These are phyloP conservation scores for Kwoniella sp. DNA, from an alignment of 768 basidiomycete genomes.

Conservation along the genomic window DNA sequence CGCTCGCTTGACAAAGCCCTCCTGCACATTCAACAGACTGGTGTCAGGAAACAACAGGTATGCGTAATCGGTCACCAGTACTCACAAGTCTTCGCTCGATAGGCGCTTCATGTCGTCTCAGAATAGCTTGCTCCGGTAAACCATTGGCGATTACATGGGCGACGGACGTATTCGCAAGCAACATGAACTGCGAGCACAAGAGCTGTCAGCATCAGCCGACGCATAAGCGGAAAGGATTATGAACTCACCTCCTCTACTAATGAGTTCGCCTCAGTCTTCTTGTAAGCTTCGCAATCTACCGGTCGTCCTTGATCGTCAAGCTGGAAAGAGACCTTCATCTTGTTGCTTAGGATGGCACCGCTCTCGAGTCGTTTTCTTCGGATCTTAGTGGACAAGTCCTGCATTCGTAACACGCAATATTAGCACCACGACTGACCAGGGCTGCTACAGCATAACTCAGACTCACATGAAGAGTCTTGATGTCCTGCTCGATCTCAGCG, in stretches of 20 bases:
- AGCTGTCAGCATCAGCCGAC: not conserved
- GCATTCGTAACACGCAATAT: not conserved
- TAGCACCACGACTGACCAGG: not conserved
- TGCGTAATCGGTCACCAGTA: not conserved
- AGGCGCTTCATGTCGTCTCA: constrained; percentile 90
- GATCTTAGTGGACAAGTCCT: constrained; percentile 71
- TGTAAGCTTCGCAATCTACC: constrained; percentile 71
- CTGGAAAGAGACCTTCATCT: constrained; percentile 71
- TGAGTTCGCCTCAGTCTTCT: constrained; percentile 71
- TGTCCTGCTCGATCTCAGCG: constrained; percentile 71
- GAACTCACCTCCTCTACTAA: constrained; percentile 81
- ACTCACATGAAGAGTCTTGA: constrained; percentile 65
- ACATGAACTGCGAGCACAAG: constrained; percentile 72
- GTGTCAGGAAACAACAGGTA: constrained; percentile 59
- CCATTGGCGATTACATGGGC: constrained; percentile 92
- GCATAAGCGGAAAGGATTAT: not conserved
- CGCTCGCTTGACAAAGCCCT: constrained; percentile 76
- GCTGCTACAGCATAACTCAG: not conserved
- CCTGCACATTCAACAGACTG: constrained; percentile 59
- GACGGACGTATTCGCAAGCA: constrained; percentile 83
- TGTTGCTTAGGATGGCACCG: constrained; percentile 75
- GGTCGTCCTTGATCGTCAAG: constrained; percentile 79
- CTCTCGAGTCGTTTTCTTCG: constrained; percentile 72
- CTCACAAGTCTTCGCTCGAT: constrained; percentile 76
- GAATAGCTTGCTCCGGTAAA: constrained; percentile 93